A percentile compares a stretch with the other conserved stretches of the same genome.
Evolutionary conservation across 2,329 filamentous ascomycete species (phyloP).

Genomic region (Lachnum nothofagi): DNA sequence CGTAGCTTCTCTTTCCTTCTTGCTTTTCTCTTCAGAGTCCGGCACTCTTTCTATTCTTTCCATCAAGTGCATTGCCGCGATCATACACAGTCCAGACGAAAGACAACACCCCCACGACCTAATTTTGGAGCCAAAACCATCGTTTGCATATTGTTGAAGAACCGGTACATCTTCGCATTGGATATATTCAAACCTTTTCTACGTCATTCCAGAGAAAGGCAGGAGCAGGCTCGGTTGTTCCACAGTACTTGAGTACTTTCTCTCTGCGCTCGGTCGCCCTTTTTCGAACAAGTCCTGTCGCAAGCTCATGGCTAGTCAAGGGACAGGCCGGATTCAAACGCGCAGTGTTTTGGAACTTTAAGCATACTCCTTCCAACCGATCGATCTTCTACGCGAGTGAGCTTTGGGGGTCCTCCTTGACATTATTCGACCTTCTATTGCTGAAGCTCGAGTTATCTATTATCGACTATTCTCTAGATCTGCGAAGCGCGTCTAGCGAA

Average conservation of each 20-base stretch:
- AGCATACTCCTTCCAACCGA: slow-evolving; percentile 13
- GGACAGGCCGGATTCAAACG: slow-evolving; percentile 19
- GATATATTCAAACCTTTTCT: neutral
- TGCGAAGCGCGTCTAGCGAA: slow-evolving; percentile 3
- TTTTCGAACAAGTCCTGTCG: slow-evolving; percentile 20
- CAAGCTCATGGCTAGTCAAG: slow-evolving; percentile 15
- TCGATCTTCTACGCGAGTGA: slow-evolving; percentile 7
- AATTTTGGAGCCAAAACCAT: neutral
- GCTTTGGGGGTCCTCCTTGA: slow-evolving; percentile 11
- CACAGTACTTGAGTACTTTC: slow-evolving; percentile 7
- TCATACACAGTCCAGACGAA: neutral
- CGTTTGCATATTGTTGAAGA: neutral
- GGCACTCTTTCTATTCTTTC: neutral
- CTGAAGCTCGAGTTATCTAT: slow-evolving; percentile 12
- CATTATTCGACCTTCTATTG: slow-evolving; percentile 12
- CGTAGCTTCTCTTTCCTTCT: neutral
- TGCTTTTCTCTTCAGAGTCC: neutral
- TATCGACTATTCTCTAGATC: slow-evolving; percentile 12
- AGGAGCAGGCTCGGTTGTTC: neutral
- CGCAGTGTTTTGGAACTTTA: slow-evolving; percentile 15
- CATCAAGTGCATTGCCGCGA: neutral
- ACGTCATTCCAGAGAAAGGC: neutral
- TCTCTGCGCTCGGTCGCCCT: slow-evolving; percentile 18
- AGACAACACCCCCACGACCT: neutral
- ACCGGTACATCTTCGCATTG: neutral